phyloP scores from a whole-genome alignment of 2,329 filamentous ascomycete genomes.

The Ceratocystis alfenasii region DNA sequence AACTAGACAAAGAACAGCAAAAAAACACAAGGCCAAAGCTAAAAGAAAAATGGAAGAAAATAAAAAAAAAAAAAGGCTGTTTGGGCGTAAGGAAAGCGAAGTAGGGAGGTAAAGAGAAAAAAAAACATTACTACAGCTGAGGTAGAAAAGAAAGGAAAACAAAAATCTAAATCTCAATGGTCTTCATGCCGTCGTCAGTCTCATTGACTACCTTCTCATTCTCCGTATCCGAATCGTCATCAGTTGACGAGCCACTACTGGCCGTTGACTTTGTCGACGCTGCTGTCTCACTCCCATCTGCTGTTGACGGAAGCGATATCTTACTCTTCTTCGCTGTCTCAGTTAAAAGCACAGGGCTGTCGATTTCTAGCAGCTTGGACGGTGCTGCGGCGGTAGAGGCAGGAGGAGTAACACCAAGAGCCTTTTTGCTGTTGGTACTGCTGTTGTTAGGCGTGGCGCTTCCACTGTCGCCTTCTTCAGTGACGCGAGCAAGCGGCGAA shows the following conservation, averaged over 20 bases:
- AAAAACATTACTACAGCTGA: conserved; percentile 6
- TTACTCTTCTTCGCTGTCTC: conserved; percentile 38
- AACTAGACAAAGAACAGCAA: background rate
- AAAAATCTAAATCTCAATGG: conserved; percentile 44
- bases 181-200: conserved; percentile 43
- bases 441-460: conserved; percentile 4
- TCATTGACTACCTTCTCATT: conserved; percentile 33
- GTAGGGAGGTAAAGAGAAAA: background rate
- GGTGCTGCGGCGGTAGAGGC: conserved; percentile 33
- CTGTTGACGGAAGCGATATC: conserved; percentile 25
- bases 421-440: too few species aligned
- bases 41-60: background rate
- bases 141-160: conserved; percentile 12
- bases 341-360: conserved; percentile 32
- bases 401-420: conserved; percentile 33
- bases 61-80: conserved; percentile 8
- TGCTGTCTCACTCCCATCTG: conserved; percentile 27
- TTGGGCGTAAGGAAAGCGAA: background rate
- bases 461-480: conserved; percentile 45
- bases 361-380: conserved; percentile 44
- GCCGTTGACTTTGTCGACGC: conserved; percentile 28
- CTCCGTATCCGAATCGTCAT: conserved; percentile 32
- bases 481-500: conserved; percentile 61
- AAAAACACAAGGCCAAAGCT: background rate
- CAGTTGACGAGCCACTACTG: conserved; percentile 21